These are phyloP conservation scores for Nannochloropsis salina DNA, from an alignment of 108 stramenopile genomes.

Conservation along the genomic window DNA sequence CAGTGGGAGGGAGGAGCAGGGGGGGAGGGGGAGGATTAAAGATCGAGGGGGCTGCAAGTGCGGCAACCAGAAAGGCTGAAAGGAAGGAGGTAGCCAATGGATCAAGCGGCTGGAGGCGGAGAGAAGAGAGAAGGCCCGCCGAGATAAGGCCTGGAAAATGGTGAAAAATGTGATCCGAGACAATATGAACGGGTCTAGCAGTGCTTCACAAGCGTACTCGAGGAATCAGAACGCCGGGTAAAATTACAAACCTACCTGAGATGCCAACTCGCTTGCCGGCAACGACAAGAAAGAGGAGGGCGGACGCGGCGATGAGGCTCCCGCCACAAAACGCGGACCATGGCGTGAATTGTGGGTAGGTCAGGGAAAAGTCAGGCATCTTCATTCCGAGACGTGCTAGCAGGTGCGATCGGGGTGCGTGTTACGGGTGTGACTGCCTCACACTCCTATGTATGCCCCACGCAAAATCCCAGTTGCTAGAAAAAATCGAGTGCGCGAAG, in stretches of 20 bases:
- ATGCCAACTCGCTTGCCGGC: background rate
- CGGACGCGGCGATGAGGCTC: background rate
- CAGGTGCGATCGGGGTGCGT: too few relatives aligned
- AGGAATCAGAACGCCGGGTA: background rate
- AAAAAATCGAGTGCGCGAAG: too few relatives aligned
- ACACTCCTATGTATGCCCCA: too few relatives aligned
- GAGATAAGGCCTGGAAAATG: background rate
- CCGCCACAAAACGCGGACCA: background rate
- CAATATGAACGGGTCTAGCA: background rate
- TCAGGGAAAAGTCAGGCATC: background rate
- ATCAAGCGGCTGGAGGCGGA: background rate
- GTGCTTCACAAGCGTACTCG: background rate
- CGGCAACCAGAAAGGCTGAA: background rate
- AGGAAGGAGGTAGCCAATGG: background rate
- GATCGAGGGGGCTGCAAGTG: background rate
- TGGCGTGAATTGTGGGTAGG: background rate
- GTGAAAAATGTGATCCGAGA: background rate
- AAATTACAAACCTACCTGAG: background rate
- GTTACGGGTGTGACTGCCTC: too few relatives aligned
- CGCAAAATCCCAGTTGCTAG: too few relatives aligned
- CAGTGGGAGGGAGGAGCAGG: background rate
- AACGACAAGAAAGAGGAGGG: background rate
- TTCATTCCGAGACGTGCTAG: too few relatives aligned
- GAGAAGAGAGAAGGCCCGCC: background rate
- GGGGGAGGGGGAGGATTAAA: background rate